Evolutionary conservation across 1,139 yeast species (phyloP).

Genomic region (Taiozyma sp.): DNA sequence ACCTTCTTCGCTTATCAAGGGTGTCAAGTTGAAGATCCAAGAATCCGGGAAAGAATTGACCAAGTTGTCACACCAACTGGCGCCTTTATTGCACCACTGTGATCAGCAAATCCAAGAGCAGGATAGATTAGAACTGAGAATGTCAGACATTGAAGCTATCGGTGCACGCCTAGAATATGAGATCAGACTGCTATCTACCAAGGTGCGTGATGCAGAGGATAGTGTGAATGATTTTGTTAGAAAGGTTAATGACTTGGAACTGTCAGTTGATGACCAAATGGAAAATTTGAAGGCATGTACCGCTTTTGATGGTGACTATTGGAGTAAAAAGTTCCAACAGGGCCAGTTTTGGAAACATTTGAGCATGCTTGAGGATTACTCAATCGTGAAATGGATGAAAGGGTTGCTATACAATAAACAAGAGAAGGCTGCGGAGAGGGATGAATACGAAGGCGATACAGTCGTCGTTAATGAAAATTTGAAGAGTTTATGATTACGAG

Average conservation of each 20-base stretch:
- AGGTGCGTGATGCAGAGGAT: slow-evolving; percentile 80
- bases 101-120: slow-evolving; percentile 28
- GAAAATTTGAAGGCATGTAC: background rate
- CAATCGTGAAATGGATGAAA: slow-evolving; percentile 1
- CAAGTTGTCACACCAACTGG: slow-evolving; percentile 30
- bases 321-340: slow-evolving; percentile 1
- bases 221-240: slow-evolving; percentile 49
- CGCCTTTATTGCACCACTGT: slow-evolving; percentile 33
- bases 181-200: slow-evolving; percentile 62
- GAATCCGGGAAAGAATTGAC: slow-evolving; percentile 16
- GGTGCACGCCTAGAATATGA: slow-evolving; percentile 81
- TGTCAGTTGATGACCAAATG: slow-evolving; percentile 9
- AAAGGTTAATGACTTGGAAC: slow-evolving; percentile 35
- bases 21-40: slow-evolving; percentile 1
- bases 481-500: background rate
- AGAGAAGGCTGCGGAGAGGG: background rate
- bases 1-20: background rate
- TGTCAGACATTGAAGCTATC: slow-evolving; percentile 61
- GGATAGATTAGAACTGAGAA: slow-evolving; percentile 39
- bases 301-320: background rate
- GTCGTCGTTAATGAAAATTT: slow-evolving; percentile 1
- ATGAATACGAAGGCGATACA: background rate
- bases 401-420: background rate
- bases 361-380: slow-evolving; percentile 1
- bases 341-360: slow-evolving; percentile 4